Evolutionary conservation across 2,329 filamentous ascomycete genomes (phyloP).

Genomic region (Colletotrichum sublineola): DNA sequence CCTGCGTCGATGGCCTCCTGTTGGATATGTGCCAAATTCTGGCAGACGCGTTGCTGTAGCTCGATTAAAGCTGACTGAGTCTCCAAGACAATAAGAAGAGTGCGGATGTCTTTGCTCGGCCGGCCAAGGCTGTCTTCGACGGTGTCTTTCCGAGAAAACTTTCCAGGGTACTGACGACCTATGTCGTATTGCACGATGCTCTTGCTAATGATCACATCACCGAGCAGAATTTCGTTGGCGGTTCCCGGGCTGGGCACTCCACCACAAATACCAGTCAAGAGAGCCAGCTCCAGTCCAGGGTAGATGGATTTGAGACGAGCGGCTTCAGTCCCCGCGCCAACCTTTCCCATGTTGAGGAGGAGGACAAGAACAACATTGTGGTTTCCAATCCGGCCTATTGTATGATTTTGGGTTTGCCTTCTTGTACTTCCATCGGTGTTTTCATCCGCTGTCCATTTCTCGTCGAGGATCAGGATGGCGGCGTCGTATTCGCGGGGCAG

Average conservation of each 20-base stretch:
- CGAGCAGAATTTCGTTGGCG: conserved; percentile 43
- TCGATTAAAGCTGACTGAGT: conserved; percentile 37
- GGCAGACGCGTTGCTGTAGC: conserved; percentile 31
- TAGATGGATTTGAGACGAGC: conserved; percentile 52
- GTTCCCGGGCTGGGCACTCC: conserved; percentile 39
- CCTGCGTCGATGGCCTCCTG: conserved; percentile 23
- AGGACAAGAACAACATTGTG: conserved; percentile 49
- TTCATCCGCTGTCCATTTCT: conserved; percentile 46
- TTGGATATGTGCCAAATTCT: conserved; percentile 44
- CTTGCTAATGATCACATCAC: conserved; percentile 52
- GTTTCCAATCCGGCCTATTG: conserved; percentile 47
- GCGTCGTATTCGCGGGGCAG: conserved; percentile 50
- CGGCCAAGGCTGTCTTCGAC: conserved; percentile 41
- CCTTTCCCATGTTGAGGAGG: conserved; percentile 49
- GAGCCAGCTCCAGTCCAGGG: conserved; percentile 46
- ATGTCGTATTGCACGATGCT: conserved; percentile 44
- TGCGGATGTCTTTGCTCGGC: conserved; percentile 46
- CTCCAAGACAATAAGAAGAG: conserved; percentile 45
- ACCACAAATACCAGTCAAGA: conserved; percentile 47
- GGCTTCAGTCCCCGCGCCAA: conserved; percentile 45
- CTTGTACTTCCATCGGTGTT: conserved; percentile 11
- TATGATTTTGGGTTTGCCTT: conserved; percentile 45
- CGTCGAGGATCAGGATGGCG: conserved; percentile 47
- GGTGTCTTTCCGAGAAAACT: conserved; percentile 41
- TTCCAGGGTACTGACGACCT: conserved; percentile 42